phyloP scores from a whole-genome alignment of 805 yeast species.

The Yarrowia hollandica region DNA sequence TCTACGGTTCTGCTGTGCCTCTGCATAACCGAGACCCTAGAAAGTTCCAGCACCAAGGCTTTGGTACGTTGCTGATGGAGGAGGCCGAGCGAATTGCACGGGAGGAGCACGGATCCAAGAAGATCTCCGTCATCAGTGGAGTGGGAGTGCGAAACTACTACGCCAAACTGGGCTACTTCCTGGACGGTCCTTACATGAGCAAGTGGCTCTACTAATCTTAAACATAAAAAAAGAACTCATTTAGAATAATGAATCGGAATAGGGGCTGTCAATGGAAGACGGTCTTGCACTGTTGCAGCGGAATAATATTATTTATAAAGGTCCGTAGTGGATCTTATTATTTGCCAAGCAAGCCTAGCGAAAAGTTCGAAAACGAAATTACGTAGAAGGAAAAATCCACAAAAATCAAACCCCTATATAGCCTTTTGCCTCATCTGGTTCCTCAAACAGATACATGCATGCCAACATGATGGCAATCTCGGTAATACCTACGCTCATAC shows the following conservation, averaged over 20 bases:
- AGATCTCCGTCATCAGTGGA: slow-evolving; percentile 92
- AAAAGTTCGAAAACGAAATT: not conserved
- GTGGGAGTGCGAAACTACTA: slow-evolving; percentile 97
- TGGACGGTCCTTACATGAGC: slow-evolving; percentile 99
- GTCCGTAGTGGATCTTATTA: not conserved
- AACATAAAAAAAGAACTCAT: no score
- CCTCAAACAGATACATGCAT: not conserved
- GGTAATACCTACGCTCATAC: no score
- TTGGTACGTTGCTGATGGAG: slow-evolving; percentile 95
- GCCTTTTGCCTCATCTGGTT: not conserved
- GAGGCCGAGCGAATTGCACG: slow-evolving; percentile 95
- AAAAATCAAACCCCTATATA: no score
- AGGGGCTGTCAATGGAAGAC: not conserved
- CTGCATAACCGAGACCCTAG: slow-evolving; percentile 94
- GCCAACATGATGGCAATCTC: no score
- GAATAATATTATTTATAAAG: no score
- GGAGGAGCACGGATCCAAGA: slow-evolving; percentile 90
- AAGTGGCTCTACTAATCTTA: slow-evolving; percentile 47
- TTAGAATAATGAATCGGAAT: not conserved
- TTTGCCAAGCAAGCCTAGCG: not conserved
- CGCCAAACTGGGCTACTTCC: slow-evolving; percentile 82
- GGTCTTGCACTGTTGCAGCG: no score
- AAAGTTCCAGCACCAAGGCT: slow-evolving; percentile 98
- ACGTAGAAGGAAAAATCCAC: no score
- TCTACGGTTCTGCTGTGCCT: slow-evolving; percentile 96